Percentiles rank a stretch among this genome's conserved stretches.
phyloP scores from a whole-genome alignment of 306 rosid species.

The Vicia faba region DNA sequence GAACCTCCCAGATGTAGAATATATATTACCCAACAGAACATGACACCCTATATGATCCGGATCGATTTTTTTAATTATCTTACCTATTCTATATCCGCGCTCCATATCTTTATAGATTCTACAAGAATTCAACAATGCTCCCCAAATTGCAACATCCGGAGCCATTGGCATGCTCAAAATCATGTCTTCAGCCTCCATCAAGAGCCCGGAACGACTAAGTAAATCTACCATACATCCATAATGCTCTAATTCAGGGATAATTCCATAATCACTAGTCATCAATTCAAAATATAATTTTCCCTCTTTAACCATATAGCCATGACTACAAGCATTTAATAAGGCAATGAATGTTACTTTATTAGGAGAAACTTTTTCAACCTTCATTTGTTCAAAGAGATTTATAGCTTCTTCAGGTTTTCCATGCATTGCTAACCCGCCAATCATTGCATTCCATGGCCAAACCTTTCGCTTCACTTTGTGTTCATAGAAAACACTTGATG shows the following conservation, averaged over 20 bases:
- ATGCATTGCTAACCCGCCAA: slow-evolving; percentile 75
- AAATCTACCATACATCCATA: slow-evolving; percentile 79
- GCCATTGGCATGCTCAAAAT: slow-evolving; percentile 61
- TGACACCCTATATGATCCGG: slow-evolving; percentile 61
- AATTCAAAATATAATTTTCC: slow-evolving; percentile 54
- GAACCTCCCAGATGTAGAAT: slow-evolving; percentile 66
- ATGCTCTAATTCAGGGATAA: slow-evolving; percentile 60
- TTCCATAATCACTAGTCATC: slow-evolving; percentile 55
- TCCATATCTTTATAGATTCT: slow-evolving; percentile 65
- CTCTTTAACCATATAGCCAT: slow-evolving; percentile 63
- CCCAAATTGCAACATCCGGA: slow-evolving; percentile 68
- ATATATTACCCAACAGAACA: slow-evolving; percentile 63
- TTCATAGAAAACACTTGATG: slow-evolving; percentile 50
- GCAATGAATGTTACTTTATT: slow-evolving; percentile 66
- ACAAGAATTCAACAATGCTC: slow-evolving; percentile 66
- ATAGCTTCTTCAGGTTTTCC: slow-evolving; percentile 66
- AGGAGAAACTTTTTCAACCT: slow-evolving; percentile 50
- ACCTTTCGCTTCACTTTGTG: slow-evolving; percentile 44
- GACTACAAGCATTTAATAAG: slow-evolving; percentile 72
- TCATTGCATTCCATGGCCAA: slow-evolving; percentile 81
- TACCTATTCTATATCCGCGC: slow-evolving; percentile 62
- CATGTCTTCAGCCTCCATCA: slow-evolving; percentile 61
- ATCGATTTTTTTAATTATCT: slow-evolving; percentile 50
- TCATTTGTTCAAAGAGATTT: slow-evolving; percentile 56
- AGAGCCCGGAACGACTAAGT: slow-evolving; percentile 62